Evolutionary conservation across 805 yeast species (phyloP).

Genomic region (Lipomyces japonicus): DNA sequence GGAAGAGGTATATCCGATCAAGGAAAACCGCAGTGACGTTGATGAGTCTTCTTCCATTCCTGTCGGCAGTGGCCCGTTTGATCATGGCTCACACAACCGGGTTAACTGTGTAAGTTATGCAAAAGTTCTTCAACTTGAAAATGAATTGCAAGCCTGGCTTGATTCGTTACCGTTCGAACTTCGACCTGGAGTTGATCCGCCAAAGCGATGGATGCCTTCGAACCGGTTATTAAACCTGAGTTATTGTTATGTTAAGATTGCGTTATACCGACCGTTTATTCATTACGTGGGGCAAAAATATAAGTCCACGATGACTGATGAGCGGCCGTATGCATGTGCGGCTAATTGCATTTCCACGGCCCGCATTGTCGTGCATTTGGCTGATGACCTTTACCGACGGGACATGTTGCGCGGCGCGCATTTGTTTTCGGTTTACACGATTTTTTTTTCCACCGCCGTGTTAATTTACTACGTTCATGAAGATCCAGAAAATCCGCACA

Average conservation of each 20-base stretch:
- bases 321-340: conserved; percentile 67
- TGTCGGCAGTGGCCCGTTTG: not conserved
- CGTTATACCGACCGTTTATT: conserved; percentile 81
- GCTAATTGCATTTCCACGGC: conserved; percentile 82
- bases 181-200: conserved; percentile 67
- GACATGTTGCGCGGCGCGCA: conserved; percentile 76
- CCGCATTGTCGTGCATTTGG: conserved; percentile 71
- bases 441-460: conserved; percentile 84
- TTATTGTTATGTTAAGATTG: conserved; percentile 63
- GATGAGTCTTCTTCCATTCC: conserved; percentile 5
- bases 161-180: conserved; percentile 65
- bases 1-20: conserved; percentile 70
- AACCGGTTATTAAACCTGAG: conserved; percentile 54
- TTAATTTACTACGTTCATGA: conserved; percentile 74
- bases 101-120: conserved; percentile 28
- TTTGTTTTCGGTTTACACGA: conserved; percentile 88
- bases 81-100: conserved; percentile 8
- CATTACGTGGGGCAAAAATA: conserved; percentile 68
- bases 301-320: conserved; percentile 41
- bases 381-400: conserved; percentile 72
- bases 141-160: conserved; percentile 68
- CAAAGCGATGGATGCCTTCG: conserved; percentile 63
- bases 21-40: conserved; percentile 29
- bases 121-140: conserved; percentile 59
- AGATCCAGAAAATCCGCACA: conserved; percentile 34